Conservation (phyloP, 1,139 yeast genomes). For the Geotrichum carabidarum region DNA sequence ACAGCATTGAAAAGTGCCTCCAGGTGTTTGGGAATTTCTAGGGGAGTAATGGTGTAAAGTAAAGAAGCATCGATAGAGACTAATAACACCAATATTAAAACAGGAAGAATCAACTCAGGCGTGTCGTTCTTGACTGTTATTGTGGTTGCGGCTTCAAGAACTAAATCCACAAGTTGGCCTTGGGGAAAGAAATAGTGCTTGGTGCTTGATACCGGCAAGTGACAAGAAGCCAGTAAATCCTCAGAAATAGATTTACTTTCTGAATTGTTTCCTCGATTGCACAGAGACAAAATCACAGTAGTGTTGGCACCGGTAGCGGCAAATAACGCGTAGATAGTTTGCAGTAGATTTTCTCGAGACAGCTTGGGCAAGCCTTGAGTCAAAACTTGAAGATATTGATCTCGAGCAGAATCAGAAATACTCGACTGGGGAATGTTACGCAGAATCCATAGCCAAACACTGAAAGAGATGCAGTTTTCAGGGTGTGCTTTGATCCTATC, state of each 20-base stretch:
- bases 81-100: not conserved
- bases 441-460: conserved; percentile 6
- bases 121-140: not conserved
- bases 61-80: conserved; percentile 6
- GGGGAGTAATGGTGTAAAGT: not conserved
- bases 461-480: not conserved
- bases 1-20: not conserved
- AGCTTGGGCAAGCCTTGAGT: not conserved
- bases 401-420: not conserved
- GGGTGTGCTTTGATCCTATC: not conserved
- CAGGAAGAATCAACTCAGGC: not conserved
- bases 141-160: not conserved
- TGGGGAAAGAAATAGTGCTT: conserved; percentile 1
- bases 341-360: not conserved
- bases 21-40: not conserved
- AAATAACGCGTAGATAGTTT: not conserved
- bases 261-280: not conserved
- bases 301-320: conserved; percentile 5
- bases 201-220: not conserved
- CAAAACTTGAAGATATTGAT: conserved; percentile 1
- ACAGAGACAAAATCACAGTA: not conserved
- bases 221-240: not conserved
- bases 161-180: not conserved
- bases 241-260: not conserved
- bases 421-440: not conserved